Evolutionary conservation across 2,329 filamentous ascomycete genomes (phyloP).

Genomic region (Tolypocladium amazonense): DNA sequence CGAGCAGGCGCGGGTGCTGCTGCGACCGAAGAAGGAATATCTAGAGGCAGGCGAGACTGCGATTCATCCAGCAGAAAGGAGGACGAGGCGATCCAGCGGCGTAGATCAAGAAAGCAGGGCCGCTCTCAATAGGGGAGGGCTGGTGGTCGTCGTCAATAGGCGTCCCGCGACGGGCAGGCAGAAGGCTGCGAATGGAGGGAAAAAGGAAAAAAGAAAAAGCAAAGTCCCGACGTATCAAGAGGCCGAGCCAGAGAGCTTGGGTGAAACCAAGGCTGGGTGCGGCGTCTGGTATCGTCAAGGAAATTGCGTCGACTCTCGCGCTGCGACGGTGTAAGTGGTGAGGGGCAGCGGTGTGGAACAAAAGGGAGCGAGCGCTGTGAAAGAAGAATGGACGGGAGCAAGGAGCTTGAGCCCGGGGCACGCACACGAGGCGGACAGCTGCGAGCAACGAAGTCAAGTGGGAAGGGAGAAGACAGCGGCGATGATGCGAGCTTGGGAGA

Average conservation of each 20-base stretch:
- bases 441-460: background rate
- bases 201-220: background rate
- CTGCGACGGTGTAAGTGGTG: slow-evolving; percentile 3
- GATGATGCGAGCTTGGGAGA: background rate
- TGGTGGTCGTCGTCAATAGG: background rate
- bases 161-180: background rate
- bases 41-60: background rate
- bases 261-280: background rate
- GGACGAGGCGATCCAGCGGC: background rate
- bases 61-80: background rate
- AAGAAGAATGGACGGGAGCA: background rate
- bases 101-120: background rate
- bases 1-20: slow-evolving; percentile 9
- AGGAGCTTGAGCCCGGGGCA: background rate
- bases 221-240: background rate
- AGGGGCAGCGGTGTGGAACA: background rate
- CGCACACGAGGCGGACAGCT: background rate
- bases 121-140: background rate
- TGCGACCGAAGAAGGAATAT: background rate
- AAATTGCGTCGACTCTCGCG: background rate
- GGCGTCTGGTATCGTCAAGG: background rate
- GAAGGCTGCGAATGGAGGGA: background rate
- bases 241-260: background rate
- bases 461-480: background rate
- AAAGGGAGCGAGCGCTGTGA: background rate